Evolutionary conservation across 2,329 filamentous ascomycete genomes (phyloP).

Genomic region (Colletotrichum sp.): DNA sequence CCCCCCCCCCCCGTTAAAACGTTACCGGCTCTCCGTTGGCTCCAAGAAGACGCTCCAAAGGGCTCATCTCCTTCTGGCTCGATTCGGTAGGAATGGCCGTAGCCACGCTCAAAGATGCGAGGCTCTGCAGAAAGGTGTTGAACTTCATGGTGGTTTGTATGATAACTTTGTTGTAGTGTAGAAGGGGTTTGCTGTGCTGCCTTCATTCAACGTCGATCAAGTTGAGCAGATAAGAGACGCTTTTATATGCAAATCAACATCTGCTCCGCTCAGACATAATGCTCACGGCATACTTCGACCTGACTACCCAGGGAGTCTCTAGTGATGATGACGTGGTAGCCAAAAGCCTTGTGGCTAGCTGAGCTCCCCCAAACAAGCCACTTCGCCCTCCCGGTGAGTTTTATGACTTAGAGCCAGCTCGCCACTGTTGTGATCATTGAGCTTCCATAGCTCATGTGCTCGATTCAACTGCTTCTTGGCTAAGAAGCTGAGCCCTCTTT

Average conservation of each 20-base stretch:
- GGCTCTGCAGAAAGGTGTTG: neutral
- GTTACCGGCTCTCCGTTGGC: neutral
- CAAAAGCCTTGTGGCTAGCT: neutral
- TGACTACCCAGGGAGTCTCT: neutral
- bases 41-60: neutral
- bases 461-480: neutral
- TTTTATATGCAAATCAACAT: neutral
- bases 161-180: neutral
- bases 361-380: neutral
- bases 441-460: neutral
- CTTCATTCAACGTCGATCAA: rapidly evolving
- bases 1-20: too few relatives aligned
- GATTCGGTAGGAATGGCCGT: neutral
- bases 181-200: neutral
- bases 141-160: neutral
- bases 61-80: neutral
- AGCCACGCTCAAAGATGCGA: neutral
- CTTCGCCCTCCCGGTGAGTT: neutral
- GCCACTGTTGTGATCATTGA: neutral
- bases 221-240: neutral
- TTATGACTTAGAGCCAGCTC: neutral
- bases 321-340: rapidly evolving
- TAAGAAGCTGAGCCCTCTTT: neutral
- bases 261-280: neutral
- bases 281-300: neutral